Percentiles rank a stretch among this genome's conserved stretches.
Conservation (phyloP, 108 stramenopile species). For the Schizochytrium sp. region DNA sequence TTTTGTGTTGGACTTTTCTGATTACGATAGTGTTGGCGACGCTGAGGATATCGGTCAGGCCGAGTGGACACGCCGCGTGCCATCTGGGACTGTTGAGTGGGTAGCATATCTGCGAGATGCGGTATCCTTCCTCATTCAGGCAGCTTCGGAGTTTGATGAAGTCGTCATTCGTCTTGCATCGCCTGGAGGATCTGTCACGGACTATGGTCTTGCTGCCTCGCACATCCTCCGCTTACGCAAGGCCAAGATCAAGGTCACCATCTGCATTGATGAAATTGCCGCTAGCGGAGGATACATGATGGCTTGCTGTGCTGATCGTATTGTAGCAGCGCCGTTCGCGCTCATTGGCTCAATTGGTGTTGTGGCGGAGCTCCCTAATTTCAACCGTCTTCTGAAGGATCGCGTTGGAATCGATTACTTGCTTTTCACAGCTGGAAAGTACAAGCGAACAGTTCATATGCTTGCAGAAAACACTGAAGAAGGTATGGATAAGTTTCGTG, state of each 20-base stretch:
- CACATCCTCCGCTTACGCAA: conserved; percentile 86
- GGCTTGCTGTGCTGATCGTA: conserved; percentile 73
- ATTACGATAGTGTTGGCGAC: conserved; percentile 25
- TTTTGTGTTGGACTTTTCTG: conserved; percentile 48
- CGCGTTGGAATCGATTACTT: conserved; percentile 92
- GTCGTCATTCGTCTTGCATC: conserved; percentile 84
- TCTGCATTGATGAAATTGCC: conserved; percentile 94
- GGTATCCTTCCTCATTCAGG: conserved; percentile 82
- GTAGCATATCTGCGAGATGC: conserved; percentile 86
- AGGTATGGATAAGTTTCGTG: conserved; percentile 84
- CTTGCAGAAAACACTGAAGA: conserved; percentile 89
- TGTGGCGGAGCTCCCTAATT: conserved; percentile 86
- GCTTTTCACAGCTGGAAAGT: conserved; percentile 91
- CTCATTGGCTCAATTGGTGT: conserved; percentile 71
- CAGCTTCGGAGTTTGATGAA: conserved; percentile 83
- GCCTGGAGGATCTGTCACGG: conserved; percentile 93
- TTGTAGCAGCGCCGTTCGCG: conserved; percentile 74
- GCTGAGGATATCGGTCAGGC: conserved; percentile 35
- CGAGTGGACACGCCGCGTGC: conserved; percentile 10
- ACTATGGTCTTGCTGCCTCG: conserved; percentile 90
- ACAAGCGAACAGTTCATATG: conserved; percentile 89
- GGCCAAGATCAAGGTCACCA: conserved; percentile 83
- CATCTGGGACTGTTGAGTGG: conserved; percentile 38
- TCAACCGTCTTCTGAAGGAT: conserved; percentile 83
- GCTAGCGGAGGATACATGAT: conserved; percentile 82